Evolutionary conservation across 345 rosid genomes (phyloP).

Genomic region (Aurinia saxatilis): DNA sequence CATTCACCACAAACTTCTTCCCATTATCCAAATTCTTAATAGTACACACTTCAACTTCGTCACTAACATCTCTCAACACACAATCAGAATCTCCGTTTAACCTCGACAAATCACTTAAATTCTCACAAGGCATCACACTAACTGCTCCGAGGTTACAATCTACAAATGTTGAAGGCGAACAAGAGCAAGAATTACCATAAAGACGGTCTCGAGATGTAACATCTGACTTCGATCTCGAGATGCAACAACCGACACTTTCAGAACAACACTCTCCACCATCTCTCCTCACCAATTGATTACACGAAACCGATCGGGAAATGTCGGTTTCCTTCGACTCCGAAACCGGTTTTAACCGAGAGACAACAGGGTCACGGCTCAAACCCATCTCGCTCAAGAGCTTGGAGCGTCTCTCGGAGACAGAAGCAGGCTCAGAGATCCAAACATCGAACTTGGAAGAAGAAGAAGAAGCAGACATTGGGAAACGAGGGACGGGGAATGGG

Average conservation of each 20-base stretch:
- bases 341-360: conserved; percentile 40
- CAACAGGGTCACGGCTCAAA: conserved; percentile 42
- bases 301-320: conserved; percentile 37
- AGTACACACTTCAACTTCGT: conserved; percentile 41
- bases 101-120: background rate
- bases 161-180: background rate
- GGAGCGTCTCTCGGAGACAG: conserved; percentile 68
- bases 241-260: conserved; percentile 12
- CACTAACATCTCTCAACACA: conserved; percentile 29
- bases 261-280: conserved; percentile 20
- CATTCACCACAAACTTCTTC: conserved; percentile 79
- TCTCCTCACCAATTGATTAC: conserved; percentile 28
- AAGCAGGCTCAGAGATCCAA: conserved; percentile 76
- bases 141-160: background rate
- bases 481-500: conserved; percentile 41
- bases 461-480: conserved; percentile 39
- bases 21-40: conserved; percentile 89
- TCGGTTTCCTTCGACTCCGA: conserved; percentile 22
- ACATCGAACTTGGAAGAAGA: conserved; percentile 59
- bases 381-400: conserved; percentile 60
- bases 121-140: conserved; percentile 28
- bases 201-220: conserved; percentile 20
- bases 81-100: conserved; percentile 15
- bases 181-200: conserved; percentile 30
- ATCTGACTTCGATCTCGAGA: conserved; percentile 53